Base-by-base conservation (phyloP, 1,139 yeast genomes). In the Pneumocystis canis region DNA sequence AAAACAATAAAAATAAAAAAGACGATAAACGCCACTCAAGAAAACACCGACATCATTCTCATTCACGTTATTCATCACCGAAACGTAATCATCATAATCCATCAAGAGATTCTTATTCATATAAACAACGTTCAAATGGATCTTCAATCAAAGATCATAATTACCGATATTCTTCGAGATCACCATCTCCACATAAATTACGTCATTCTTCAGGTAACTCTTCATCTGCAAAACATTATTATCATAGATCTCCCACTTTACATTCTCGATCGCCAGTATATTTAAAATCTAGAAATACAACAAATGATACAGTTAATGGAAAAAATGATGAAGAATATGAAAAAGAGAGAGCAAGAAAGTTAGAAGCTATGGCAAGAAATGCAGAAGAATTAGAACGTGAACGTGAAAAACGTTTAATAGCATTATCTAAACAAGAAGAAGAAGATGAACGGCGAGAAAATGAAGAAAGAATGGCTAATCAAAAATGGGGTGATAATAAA, bases 351-450 rank as follows among this genome's bases (percentile, higher is more conserved):
- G 62, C 61, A 7, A 35, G 33, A 16, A 37, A 39, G 9, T 60
- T 63, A n/a, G 62, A 62, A 20, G 65, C 60, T 11, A 63, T 63
- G 65, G 58, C 31, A 9, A 28, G 40, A 28, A 58, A 58, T 53
- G 65, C 65, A 14, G 33, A 57, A 31, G 62, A 58, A 20, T 53
- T 63, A 11, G 64, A 63, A n/a, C 30, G 33, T 7, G 60, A 33
- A 11, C 61, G 61, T 20, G 11, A 53, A 39, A 53, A 54, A 2
- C 61, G 61, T 20, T 28, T 59, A 20, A 6, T n/a, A 20, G 16
- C 20, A 9, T 28, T 59, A 6, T 47, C 40, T 14, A 59, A 35
- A 14, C 59, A 16, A 25, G 61, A 59, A 40, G 37, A n/a, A 18
- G 53, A 25, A 14, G 61, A 59, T 18, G 59, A 59, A 33, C 3